Base-by-base conservation (phyloP, 306 rosid species). In the Vachellia collinsii region DNA sequence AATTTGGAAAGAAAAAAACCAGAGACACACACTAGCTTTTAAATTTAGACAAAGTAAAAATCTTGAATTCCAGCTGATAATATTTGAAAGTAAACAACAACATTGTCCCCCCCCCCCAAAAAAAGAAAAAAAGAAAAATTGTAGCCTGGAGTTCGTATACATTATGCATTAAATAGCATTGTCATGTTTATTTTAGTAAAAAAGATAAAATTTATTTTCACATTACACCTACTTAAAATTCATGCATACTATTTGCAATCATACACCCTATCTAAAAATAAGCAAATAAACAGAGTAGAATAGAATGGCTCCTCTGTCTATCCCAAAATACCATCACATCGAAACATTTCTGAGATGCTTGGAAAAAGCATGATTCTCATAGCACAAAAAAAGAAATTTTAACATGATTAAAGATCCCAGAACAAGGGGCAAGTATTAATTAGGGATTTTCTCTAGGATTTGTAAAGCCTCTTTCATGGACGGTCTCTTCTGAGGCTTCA, bases 381-480 rank as follows among this genome's bases (percentile, higher is more conserved):
- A 37, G 37, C 0, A 65, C 7, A 59, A 59, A 22, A 11, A 11
- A 22, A 7, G 12, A 34, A 65, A 65, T 75, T 29, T 77, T 66
- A 72, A 79, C 51, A 77, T 70, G 65, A 71, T 72, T 79, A 80
- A 42, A 56, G 76, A 82, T 44, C 77, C 83, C 80, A 75, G 65
- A 2, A 25, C 16, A 11, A 25, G 65, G 34, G 17, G 7, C 19
- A 25, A 59, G 23, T 59, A 59, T 22, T 59, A 59, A 11, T 61
- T 13, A 72, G 77, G 39, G 53, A 80, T 78, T 80, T 84, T 88
- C 22, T 90, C 97, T 4, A 95, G 81, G 62, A 86, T 76, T 80
- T 91, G 98, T 16, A 91, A 44, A 14, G 89, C 97, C 78, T 95
- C 98, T 86, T 90, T 95, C 94, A 93, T 95, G 46, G 90, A 81